Conservation (phyloP, 495 filamentous ascomycete genomes). For the Bathelium albidoporum region DNA sequence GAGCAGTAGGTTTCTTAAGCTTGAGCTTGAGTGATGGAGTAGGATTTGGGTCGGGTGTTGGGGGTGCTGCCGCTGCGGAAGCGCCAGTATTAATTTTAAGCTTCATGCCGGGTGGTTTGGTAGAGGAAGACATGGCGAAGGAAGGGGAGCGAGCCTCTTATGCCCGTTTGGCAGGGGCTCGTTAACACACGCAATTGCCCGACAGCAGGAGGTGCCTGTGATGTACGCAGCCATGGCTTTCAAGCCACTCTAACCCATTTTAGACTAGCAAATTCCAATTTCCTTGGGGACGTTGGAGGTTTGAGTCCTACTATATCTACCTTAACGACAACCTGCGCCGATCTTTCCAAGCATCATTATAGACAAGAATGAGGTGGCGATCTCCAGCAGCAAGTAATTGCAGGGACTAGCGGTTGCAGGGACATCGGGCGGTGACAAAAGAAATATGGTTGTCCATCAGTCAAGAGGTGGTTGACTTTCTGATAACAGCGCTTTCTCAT, state of each 20-base stretch:
- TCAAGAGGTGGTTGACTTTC: no score
- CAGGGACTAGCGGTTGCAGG: no score
- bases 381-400: no score
- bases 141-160: background rate
- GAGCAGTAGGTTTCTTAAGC: slow-evolving; percentile 11
- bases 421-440: no score
- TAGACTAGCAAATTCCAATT: no score
- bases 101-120: slow-evolving; percentile 4
- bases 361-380: no score
- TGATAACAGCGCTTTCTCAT: no score
- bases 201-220: background rate
- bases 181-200: background rate
- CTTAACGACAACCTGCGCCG: no score
- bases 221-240: background rate
- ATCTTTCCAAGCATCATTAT: no score
- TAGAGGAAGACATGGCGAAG: background rate
- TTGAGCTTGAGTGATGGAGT: slow-evolving; percentile 18
- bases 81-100: background rate
- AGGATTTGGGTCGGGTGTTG: slow-evolving; percentile 31
- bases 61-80: background rate
- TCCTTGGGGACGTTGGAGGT: no score
- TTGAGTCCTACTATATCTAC: no score
- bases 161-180: background rate
- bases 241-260: background rate
- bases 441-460: no score